Conservation (phyloP, 106 monocot species). For the Acorus gramineus region DNA sequence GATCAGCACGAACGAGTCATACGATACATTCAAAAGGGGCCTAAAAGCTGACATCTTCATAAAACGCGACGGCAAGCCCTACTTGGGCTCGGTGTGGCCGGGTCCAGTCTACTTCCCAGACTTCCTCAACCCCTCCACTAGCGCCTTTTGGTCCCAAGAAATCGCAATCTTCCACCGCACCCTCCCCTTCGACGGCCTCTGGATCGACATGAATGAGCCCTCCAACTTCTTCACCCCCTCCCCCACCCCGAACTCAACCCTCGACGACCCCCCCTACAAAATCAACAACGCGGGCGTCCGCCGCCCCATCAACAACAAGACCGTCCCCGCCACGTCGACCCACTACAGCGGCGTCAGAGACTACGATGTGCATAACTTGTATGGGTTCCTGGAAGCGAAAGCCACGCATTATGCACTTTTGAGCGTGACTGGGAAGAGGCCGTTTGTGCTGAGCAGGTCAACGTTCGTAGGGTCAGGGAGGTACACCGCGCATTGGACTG, state of each 20-base stretch:
- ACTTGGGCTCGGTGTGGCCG: conserved; percentile 55
- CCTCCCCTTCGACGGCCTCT: conserved; percentile 60
- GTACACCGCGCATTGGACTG: conserved; percentile 59
- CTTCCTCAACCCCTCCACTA: conserved; percentile 46
- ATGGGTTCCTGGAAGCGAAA: conserved; percentile 44
- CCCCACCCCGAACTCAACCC: conserved; percentile 9
- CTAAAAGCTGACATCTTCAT: conserved; percentile 38
- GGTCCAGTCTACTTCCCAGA: conserved; percentile 65
- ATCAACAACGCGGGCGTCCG: conserved; percentile 43
- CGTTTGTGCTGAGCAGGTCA: conserved; percentile 59
- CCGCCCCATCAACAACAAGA: conserved; percentile 24
- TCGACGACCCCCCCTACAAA: conserved; percentile 54
- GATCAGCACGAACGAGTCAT: conserved; percentile 45
- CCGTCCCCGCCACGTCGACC: conserved; percentile 36
- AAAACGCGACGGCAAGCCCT: conserved; percentile 29
- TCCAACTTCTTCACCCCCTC: conserved; percentile 53
- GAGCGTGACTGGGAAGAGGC: conserved; percentile 33
- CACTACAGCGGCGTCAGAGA: conserved; percentile 59
- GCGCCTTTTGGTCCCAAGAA: conserved; percentile 44
- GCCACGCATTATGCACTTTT: conserved; percentile 42
- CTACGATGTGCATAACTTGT: conserved; percentile 66
- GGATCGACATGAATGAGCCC: conserved; percentile 88
- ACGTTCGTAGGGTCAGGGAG: conserved; percentile 68
- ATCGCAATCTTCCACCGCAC: conserved; percentile 38
- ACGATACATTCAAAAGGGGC: conserved; percentile 34